Percentiles rank a stretch among this genome's conserved stretches.
Evolutionary conservation across 2,329 filamentous ascomycete species (phyloP).

Genomic region (Fusarium illudens): DNA sequence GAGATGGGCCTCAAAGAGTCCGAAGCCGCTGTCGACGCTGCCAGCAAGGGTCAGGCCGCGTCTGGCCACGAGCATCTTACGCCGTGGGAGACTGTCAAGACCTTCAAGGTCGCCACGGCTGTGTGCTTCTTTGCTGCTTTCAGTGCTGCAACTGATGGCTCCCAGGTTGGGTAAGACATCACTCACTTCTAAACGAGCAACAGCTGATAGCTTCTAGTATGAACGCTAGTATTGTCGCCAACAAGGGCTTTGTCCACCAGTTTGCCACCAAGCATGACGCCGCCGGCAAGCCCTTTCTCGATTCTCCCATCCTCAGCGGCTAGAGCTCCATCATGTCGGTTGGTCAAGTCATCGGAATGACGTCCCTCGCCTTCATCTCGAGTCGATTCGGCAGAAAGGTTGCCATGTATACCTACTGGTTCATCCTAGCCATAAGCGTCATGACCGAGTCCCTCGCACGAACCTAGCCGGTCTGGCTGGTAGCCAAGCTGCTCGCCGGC

Average conservation of each 20-base stretch:
- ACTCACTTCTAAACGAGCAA: rapidly evolving
- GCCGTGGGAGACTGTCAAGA: neutral
- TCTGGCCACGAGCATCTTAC: neutral
- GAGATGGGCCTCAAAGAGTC: neutral
- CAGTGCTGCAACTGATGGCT: neutral
- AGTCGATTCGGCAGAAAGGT: constrained; percentile 19
- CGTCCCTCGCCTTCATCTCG: constrained; percentile 40
- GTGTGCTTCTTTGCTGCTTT: neutral
- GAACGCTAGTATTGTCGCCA: neutral
- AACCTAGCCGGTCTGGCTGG: neutral
- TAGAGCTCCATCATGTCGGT: constrained; percentile 52
- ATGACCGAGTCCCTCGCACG: neutral
- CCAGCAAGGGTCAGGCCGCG: neutral
- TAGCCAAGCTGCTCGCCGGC: neutral
- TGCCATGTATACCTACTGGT: neutral
- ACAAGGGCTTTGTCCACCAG: neutral
- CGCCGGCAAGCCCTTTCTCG: constrained; percentile 37
- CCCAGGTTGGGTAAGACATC: neutral
- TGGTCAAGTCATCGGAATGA: constrained; percentile 51
- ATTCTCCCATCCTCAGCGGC: constrained; percentile 46
- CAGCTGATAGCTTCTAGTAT: neutral
- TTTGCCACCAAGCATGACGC: neutral
- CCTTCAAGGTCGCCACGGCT: neutral
- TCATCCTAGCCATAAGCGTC: neutral
- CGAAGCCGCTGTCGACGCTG: neutral